Base-by-base conservation (phyloP, 2,329 filamentous ascomycete species). In the Scedosporium apiospermum region DNA sequence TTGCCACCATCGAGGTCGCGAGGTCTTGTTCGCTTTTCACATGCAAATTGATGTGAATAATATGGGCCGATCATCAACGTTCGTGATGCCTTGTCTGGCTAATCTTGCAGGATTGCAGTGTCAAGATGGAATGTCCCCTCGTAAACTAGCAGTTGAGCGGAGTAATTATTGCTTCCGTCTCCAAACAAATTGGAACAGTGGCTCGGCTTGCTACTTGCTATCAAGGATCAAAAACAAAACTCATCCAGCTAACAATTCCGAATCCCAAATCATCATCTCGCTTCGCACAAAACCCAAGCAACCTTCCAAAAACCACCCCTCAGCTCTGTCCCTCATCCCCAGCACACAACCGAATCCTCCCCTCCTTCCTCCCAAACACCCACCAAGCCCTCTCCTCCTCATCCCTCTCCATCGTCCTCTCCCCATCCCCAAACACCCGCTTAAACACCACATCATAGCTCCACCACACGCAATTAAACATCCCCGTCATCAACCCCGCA, bases 401-500 rank as follows among this genome's bases (percentile, higher is more conserved):
- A 1, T 68, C 66, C 7, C 67, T 65, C 38, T 72, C 71, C 38
- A 73, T 66, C 3, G 85, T 87, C 68, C 82, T 83, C 79, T 98
- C 93, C 0, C 95, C 95, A 70, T 98, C 90, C 0, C 93, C 93
- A 78, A 96, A 97, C 0, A 88, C 49, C 0, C 74, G 76, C 72
- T 85, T 87, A 67, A 79, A 71, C 2, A 78, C 71, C 1, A 30
- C 34, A 60, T 83, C 80, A 59, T 83, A 82, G 3, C 65, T 67
- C 64, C 72, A 67, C 81, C 81, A 83, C 9, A 77, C 10, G 16
- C 75, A 79, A 9, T 46, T 44, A 46, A 63, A 53, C 6, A 88
- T 12, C 1, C 78, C 72, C 0, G 78, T 80, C 63, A 81, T 77
- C 0, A 82, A 6, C 10, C 6, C 61, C 2, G 77, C 80, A 59